Conservation (phyloP, 2,329 filamentous ascomycete genomes). For the Ramichloridium luteum region DNA sequence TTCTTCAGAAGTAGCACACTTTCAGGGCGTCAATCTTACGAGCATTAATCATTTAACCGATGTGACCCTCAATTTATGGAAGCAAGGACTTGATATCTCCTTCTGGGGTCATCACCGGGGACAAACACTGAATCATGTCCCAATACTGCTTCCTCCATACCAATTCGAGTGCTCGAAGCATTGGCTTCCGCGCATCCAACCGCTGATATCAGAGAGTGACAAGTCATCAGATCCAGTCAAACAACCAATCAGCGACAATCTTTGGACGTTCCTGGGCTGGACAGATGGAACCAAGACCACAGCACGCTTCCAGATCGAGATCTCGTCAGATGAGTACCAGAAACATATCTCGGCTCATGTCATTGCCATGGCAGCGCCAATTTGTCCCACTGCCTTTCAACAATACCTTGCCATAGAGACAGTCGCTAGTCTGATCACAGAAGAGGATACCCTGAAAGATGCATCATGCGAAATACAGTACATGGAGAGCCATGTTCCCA, state of each 20-base stretch:
- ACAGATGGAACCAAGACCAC: too few relatives aligned
- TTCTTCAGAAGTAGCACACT: background rate
- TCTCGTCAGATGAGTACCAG: background rate
- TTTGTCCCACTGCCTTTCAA: background rate
- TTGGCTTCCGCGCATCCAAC: too few relatives aligned
- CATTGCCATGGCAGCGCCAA: background rate
- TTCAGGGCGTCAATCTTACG: background rate
- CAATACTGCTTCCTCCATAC: slow-evolving; percentile 5
- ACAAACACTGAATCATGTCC: slow-evolving; percentile 1
- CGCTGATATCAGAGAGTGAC: too few relatives aligned
- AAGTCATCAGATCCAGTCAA: too few relatives aligned
- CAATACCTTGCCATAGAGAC: background rate
- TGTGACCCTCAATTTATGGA: slow-evolving; percentile 3
- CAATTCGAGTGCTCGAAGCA: slow-evolving; percentile 5
- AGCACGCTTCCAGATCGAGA: background rate
- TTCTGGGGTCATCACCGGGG: slow-evolving; percentile 4
- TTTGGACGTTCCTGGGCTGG: too few relatives aligned
- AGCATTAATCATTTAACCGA: background rate
- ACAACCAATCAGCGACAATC: too few relatives aligned
- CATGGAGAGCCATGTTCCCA: background rate
- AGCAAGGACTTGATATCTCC: slow-evolving; percentile 2
- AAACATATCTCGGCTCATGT: background rate
- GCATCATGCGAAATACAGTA: too few relatives aligned
- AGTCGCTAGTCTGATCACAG: background rate
- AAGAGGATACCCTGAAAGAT: too few relatives aligned